Evolutionary conservation across 805 yeast genomes (phyloP), one percentile per base, ranked within the genome.

Genomic region (Candida golubevii): DNA sequence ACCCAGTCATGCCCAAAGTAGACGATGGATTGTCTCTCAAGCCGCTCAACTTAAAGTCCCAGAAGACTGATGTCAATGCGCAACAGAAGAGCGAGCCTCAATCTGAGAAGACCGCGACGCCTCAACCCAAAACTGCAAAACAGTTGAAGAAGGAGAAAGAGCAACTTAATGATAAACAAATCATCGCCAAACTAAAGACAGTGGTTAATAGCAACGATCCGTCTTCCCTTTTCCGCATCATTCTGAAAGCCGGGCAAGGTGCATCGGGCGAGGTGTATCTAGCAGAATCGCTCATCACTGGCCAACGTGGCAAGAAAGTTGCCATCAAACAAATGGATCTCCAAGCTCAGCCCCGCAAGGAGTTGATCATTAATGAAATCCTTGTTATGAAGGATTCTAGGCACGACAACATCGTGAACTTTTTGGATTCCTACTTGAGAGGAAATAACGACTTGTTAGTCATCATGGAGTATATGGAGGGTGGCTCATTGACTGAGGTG

Each of bases 401-500:
- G 51, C 98, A 93, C 67, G 83, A 85, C 49, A 93, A 93, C 62
- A 93, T 93, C 65, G 99, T 93, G 46, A 93, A 91, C 62, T 93
- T 88, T 65, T 67, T 93, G 48, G 98, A 91, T 60, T 88, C 97
- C 1, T 95, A 88, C 59, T 68, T 91, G 50, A 76, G 89, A 43
- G 88, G 88, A 4, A 72, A 75, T 39, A 76, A 79, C 47, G 97
- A 93, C 58, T 72, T 93, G 48, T 91, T 98, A 97, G 99, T 93
- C n/a, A 86, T 95, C 29, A 93, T 93, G 99, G 99, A 93, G 65
- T 95, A 82, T 63, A 93, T 93, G 99, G 97, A 95, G 68, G 99
- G 99, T 43, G 99, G 99, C 1, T 86, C 97, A 5, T 71, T 93
- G 54, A 93, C 98, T 0, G 99, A 93, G 67, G 87, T 95, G 34